Evolutionary conservation across 208 protist genomes (phyloP), one percentile per base, ranked within the genome.

Genomic region (Herpetomonas muscarum): DNA sequence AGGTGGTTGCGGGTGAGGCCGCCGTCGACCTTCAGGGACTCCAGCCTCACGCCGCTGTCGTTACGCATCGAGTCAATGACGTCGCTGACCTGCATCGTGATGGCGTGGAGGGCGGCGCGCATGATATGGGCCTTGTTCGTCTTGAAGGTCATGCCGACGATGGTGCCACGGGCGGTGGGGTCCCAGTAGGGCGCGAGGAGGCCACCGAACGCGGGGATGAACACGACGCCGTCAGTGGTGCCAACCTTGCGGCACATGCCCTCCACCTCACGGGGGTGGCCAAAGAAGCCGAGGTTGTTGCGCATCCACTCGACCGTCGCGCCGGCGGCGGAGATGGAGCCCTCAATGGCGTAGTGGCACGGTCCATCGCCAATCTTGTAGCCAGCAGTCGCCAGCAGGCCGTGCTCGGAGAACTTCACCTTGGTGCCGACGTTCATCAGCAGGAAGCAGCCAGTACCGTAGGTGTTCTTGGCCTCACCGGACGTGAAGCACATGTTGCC

Each of bases 381-480:
- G 17, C 57, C 87, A 22, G 98, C 88, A 4, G 98, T 99, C 21
- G 96, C 91, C 1, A 99, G 70, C 19, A 99, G 76, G 12, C 97
- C 98, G 68, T 97, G 67, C 24, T 74, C 76, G 0, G 92, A 98
- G 32, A 84, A 76, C 24, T 93, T 66, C 21, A 67, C 61, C 22
- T 68, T 59, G n/a, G 68, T 64, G n/a, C 98, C 98, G 7, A 93
- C 97, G 64, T 99, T 99, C 67, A 94, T 85, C 15, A 99, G 78
- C 24, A 99, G 61, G 74, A 99, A 99, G 67, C 96, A 98, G 10
- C 98, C 98, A 1, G 98, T 99, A 13, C 98, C 98, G 74, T 98
- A 98, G 1, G 97, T 99, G 58, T 85, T 97, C 67, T 99, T 99
- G 0, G 86, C 80, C n/a, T 97, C 85, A 25, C 97, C 97, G 6